Evolutionary conservation across 129 eudicot genomes (phyloP).

Genomic region (Centaurea solstitialis): DNA sequence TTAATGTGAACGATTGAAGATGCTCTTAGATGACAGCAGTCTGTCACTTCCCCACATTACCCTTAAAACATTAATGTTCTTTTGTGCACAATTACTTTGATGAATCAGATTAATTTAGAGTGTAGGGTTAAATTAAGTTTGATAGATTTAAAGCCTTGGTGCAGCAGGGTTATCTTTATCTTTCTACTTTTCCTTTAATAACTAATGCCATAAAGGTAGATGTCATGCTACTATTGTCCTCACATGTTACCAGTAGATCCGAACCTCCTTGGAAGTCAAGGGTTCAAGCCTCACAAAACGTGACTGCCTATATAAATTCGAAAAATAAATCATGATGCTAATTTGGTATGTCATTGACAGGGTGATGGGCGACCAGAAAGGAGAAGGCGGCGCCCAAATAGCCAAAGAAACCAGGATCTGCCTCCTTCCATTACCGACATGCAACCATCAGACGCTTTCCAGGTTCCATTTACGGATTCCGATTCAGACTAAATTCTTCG

Average conservation of each 20-base stretch:
- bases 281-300: background rate
- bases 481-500: constrained; percentile 51
- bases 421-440: constrained; percentile 72
- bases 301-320: background rate
- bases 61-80: no score
- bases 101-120: no score
- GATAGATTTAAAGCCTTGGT: no score
- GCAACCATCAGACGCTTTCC: constrained; percentile 75
- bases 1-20: no score
- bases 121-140: no score
- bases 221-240: no score
- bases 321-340: background rate
- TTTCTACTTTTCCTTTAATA: no score
- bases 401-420: constrained; percentile 28
- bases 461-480: constrained; percentile 71
- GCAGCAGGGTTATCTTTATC: no score
- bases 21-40: no score
- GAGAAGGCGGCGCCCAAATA: constrained; percentile 51
- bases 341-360: constrained; percentile 21
- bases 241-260: background rate
- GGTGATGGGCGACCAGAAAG: constrained; percentile 40
- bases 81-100: no score
- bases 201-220: background rate
- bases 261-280: background rate
- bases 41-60: no score